A percentile compares a stretch with the other conserved stretches of the same genome.
phyloP scores from a whole-genome alignment of 2,329 filamentous ascomycete species.

The Harringtonia aguacate region DNA sequence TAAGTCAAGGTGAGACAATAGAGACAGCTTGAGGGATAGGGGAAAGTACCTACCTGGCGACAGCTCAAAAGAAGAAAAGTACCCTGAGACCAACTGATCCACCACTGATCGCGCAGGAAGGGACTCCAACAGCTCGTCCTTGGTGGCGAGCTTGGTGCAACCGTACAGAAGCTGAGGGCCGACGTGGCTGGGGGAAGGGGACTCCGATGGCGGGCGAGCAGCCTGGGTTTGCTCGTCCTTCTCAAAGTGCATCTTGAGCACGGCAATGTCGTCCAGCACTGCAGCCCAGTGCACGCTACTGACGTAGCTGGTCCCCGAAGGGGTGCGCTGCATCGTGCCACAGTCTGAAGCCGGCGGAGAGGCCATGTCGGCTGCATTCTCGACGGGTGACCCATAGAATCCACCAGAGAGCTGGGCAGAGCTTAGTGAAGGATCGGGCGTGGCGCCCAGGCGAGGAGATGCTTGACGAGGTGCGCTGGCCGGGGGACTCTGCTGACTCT shows the following conservation, averaged over 20 bases:
- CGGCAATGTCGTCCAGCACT: slow-evolving; percentile 2
- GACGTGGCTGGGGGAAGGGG: not conserved
- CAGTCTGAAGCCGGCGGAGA: slow-evolving; percentile 1
- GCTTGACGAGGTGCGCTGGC: not conserved
- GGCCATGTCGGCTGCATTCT: not conserved
- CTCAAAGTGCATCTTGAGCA: slow-evolving; percentile 3
- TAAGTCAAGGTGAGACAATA: not conserved
- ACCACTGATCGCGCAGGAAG: slow-evolving; percentile 1
- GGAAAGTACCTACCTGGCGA: not conserved
- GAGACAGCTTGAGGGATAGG: no score
- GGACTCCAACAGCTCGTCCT: slow-evolving; percentile 1
- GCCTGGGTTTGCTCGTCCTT: not conserved
- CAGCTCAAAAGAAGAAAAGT: slow-evolving; percentile 3
- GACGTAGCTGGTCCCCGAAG: slow-evolving; percentile 1
- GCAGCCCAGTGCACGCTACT: slow-evolving; percentile 3
- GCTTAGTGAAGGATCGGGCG: not conserved
- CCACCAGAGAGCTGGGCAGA: not conserved
- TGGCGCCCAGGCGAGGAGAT: not conserved
- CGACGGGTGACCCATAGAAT: not conserved
- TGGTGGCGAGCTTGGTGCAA: slow-evolving; percentile 1
- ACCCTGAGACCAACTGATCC: slow-evolving; percentile 2
- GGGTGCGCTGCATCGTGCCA: not conserved
- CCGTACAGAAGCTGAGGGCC: slow-evolving; percentile 2
- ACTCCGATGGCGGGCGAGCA: not conserved
- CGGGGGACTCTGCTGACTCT: not conserved